These are phyloP conservation scores for Hanseniaspora mollemarum DNA, from an alignment of 805 yeast species.

Conservation along the genomic window DNA sequence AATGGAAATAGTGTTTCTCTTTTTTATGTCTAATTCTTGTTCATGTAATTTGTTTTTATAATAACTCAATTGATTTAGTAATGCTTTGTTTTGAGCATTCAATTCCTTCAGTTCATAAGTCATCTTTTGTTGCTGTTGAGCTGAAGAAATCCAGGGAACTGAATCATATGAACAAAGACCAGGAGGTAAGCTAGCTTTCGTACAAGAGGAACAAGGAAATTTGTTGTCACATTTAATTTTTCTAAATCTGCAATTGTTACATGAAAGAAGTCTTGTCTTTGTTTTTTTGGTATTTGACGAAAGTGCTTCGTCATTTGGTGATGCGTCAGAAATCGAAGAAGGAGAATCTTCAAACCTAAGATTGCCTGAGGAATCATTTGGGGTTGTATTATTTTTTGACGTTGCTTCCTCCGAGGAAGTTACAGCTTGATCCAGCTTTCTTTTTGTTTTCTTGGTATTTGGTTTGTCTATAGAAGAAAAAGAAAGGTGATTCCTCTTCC, in stretches of 20 bases:
- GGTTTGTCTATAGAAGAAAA: no score
- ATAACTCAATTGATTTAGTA: background rate
- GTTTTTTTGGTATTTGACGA: background rate
- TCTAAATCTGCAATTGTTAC: slow-evolving; percentile 30
- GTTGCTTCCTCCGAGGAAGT: no score
- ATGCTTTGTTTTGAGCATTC: background rate
- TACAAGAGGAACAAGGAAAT: slow-evolving; percentile 39
- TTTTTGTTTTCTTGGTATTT: no score
- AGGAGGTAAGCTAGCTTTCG: slow-evolving; percentile 1
- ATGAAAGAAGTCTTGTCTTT: background rate
- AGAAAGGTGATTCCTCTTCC: no score
- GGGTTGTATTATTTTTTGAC: no score
- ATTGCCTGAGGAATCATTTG: background rate
- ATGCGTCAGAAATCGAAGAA: background rate
- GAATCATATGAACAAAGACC: slow-evolving; percentile 13
- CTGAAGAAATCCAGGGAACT: slow-evolving; percentile 10
- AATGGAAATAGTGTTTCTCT: background rate
- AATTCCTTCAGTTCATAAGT: background rate
- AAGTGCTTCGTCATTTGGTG: no score
- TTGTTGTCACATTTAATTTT: slow-evolving; percentile 43
- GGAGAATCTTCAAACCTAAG: background rate
- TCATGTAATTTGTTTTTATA: background rate
- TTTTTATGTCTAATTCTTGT: background rate
- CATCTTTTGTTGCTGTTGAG: slow-evolving; percentile 1
- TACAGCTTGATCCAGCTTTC: no score